phyloP scores from a whole-genome alignment of 164 flowering plant species.

The Nelumbo lutea region DNA sequence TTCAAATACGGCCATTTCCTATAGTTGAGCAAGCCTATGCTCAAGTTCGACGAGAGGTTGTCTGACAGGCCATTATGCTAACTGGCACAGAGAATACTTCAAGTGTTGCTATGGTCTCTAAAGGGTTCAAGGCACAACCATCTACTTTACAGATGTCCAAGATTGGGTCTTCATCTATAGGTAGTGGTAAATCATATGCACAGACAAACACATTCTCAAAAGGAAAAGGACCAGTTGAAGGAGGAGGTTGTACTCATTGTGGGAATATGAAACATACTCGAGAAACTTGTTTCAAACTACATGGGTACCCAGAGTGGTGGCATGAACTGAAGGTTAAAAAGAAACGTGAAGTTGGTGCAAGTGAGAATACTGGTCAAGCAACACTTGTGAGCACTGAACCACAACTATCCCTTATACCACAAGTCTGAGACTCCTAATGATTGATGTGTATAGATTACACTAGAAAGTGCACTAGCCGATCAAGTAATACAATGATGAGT shows the following conservation, averaged over 20 bases:
- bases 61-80: neutral
- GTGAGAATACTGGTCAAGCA: neutral
- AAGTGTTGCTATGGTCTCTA: no score
- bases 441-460: no score
- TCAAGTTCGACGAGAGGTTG: constrained; percentile 2
- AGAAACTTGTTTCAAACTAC: constrained; percentile 6
- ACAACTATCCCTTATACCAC: no score
- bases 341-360: neutral
- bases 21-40: constrained; percentile 15
- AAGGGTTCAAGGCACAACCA: no score
- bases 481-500: no score
- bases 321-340: neutral
- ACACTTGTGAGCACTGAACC: neutral
- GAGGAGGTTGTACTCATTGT: constrained; percentile 9
- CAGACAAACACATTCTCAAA: neutral
- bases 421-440: no score
- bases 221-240: no score
- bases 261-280: constrained; percentile 3
- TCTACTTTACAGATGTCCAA: no score
- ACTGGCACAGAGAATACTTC: no score
- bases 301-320: neutral
- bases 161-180: neutral
- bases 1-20: constrained; percentile 10
- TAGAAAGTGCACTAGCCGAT: no score
- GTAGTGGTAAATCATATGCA: neutral